Conservation (phyloP, 441 rosid species). For the Brassica balearica region DNA sequence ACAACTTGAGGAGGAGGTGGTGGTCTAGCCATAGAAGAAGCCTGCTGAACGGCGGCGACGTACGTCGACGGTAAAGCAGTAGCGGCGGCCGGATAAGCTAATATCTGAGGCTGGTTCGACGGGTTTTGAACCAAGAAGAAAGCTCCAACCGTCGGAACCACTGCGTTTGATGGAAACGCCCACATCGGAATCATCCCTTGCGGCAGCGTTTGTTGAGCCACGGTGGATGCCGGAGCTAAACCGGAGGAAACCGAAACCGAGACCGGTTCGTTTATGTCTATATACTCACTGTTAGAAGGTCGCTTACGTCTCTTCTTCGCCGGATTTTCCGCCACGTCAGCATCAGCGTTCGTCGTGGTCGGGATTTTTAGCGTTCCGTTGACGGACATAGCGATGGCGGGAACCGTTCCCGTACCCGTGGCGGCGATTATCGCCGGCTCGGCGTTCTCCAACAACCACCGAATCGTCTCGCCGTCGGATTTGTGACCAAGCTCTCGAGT, state of each 20-base stretch:
- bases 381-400: constrained; percentile 74
- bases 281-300: constrained; percentile 57
- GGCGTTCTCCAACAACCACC: constrained; percentile 70
- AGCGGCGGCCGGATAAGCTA: constrained; percentile 50
- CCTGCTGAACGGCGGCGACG: constrained; percentile 59
- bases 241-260: constrained; percentile 51
- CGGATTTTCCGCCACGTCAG: constrained; percentile 46
- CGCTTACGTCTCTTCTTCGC: constrained; percentile 63
- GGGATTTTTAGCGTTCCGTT: constrained; percentile 74
- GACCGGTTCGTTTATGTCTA: constrained; percentile 48
- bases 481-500: constrained; percentile 76
- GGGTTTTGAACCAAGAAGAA: constrained; percentile 61
- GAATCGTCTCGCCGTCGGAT: constrained; percentile 73
- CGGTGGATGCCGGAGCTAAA: constrained; percentile 46
- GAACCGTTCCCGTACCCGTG: constrained; percentile 76
- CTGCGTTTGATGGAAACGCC: constrained; percentile 64
- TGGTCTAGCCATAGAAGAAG: constrained; percentile 41
- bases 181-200: constrained; percentile 68
- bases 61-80: constrained; percentile 46
- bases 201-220: constrained; percentile 43
- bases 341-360: constrained; percentile 51
- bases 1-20: constrained; percentile 22
- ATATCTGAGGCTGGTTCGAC: constrained; percentile 53
- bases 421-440: constrained; percentile 76
- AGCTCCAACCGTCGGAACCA: constrained; percentile 63